Conservation (phyloP, 2,329 filamentous ascomycete species). For the Calonectria henricotiae region DNA sequence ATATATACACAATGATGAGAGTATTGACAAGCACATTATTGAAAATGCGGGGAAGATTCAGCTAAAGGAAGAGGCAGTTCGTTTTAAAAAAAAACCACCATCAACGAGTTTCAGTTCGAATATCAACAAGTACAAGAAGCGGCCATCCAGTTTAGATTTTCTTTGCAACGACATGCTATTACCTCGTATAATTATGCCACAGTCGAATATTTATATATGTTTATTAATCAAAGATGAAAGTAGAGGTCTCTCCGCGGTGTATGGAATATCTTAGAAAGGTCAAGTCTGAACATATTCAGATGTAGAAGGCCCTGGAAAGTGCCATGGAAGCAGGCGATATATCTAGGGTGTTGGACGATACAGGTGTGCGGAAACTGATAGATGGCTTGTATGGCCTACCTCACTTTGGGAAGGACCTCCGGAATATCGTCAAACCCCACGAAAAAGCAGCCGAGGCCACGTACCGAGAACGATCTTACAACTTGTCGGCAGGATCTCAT, state of each 20-base stretch:
- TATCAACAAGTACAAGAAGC: constrained; percentile 33
- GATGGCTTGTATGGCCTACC: constrained; percentile 6
- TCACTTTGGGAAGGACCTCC: constrained; percentile 12
- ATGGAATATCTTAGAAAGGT: constrained; percentile 11
- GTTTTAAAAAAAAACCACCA: constrained; percentile 23
- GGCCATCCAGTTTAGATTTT: constrained; percentile 35
- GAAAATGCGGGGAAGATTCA: constrained; percentile 20
- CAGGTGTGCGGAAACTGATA: neutral
- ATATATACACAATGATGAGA: constrained; percentile 18
- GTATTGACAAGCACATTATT: constrained; percentile 14
- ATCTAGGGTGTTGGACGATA: constrained; percentile 7
- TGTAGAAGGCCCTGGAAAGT: constrained; percentile 31
- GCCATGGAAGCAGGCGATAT: constrained; percentile 16
- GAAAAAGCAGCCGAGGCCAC: constrained; percentile 7
- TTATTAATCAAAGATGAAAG: constrained; percentile 32
- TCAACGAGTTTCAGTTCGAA: constrained; percentile 29
- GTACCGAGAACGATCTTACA: constrained; percentile 21
- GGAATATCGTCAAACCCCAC: constrained; percentile 10
- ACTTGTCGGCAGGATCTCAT: constrained; percentile 21
- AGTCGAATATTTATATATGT: constrained; percentile 33
- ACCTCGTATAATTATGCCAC: constrained; percentile 36
- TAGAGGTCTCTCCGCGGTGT: constrained; percentile 8
- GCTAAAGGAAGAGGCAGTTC: constrained; percentile 22
- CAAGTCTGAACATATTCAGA: constrained; percentile 31
- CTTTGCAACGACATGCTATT: constrained; percentile 29